Evolutionary conservation across 306 rosid species (phyloP).

Genomic region (Castanospermum australe): DNA sequence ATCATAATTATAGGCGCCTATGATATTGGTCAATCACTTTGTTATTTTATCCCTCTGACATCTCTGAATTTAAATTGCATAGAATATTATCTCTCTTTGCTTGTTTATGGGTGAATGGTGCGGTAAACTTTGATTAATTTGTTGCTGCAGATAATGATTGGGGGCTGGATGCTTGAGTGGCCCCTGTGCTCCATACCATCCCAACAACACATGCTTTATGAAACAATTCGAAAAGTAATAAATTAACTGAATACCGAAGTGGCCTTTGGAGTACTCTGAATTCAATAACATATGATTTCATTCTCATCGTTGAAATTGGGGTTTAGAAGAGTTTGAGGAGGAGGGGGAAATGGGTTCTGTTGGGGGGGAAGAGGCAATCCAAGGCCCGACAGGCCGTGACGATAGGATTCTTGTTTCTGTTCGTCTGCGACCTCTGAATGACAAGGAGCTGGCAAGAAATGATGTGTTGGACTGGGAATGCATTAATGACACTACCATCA

Average conservation of each 20-base stretch:
- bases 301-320: conserved; percentile 38
- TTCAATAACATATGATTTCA: conserved; percentile 34
- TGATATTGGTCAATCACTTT: conserved; percentile 33
- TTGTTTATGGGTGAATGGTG: conserved; percentile 23
- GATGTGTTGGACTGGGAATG: conserved; percentile 97
- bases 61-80: conserved; percentile 20
- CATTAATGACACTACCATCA: conserved; percentile 75
- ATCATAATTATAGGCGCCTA: conserved; percentile 14
- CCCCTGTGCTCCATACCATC: conserved; percentile 41
- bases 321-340: conserved; percentile 18
- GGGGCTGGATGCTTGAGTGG: conserved; percentile 47
- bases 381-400: conserved; percentile 37
- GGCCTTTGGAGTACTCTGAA: conserved; percentile 22
- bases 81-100: conserved; percentile 12
- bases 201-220: conserved; percentile 38
- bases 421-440: conserved; percentile 86
- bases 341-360: conserved; percentile 63
- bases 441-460: conserved; percentile 63
- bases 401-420: conserved; percentile 88
- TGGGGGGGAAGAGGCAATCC: conserved; percentile 66
- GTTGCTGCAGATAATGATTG: conserved; percentile 68
- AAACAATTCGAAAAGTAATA: conserved; percentile 24
- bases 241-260: conserved; percentile 14
- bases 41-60: conserved; percentile 33
- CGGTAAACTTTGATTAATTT: conserved; percentile 55